Percentiles rank a stretch among this genome's conserved stretches.
Conservation (phyloP, 164 flowering plant species). For the Kalanchoe fedtschenkoi region DNA sequence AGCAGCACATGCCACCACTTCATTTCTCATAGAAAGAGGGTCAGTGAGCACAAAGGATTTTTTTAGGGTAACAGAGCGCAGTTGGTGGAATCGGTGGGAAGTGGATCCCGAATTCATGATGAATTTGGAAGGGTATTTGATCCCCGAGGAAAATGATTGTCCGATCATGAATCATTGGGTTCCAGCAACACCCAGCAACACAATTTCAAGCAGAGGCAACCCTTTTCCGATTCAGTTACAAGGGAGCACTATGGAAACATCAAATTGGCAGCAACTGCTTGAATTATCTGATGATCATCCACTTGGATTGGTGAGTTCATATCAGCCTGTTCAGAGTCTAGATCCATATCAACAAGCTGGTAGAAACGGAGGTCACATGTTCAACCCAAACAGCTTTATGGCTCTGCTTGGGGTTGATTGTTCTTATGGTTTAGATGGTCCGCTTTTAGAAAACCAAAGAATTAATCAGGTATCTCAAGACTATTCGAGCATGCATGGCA, state of each 20-base stretch:
- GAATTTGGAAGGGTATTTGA: conserved; percentile 13
- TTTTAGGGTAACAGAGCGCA: no score
- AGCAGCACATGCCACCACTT: no score
- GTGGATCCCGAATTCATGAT: not conserved
- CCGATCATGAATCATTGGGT: conserved; percentile 15
- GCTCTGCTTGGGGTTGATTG: no score
- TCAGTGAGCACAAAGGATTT: no score
- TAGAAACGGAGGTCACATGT: no score
- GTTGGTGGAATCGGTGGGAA: no score
- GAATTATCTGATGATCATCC: conserved; percentile 13
- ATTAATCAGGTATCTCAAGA: no score
- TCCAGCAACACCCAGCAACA: conserved; percentile 23
- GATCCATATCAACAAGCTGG: not conserved
- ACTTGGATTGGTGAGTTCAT: conserved; percentile 8
- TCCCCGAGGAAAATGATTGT: conserved; percentile 12
- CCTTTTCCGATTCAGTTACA: conserved; percentile 5
- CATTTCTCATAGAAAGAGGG: no score
- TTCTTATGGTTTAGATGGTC: no score
- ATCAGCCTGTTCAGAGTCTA: conserved; percentile 3
- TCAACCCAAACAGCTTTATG: no score
- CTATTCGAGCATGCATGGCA: no score
- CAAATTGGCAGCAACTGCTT: conserved; percentile 22
- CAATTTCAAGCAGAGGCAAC: conserved; percentile 11
- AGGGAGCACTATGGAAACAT: conserved; percentile 7
- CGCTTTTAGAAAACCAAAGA: no score